A percentile compares a stretch with the other conserved stretches of the same genome.
Evolutionary conservation across 1,139 yeast species (phyloP).

Genomic region (Lodderomyces oxycetoniae): DNA sequence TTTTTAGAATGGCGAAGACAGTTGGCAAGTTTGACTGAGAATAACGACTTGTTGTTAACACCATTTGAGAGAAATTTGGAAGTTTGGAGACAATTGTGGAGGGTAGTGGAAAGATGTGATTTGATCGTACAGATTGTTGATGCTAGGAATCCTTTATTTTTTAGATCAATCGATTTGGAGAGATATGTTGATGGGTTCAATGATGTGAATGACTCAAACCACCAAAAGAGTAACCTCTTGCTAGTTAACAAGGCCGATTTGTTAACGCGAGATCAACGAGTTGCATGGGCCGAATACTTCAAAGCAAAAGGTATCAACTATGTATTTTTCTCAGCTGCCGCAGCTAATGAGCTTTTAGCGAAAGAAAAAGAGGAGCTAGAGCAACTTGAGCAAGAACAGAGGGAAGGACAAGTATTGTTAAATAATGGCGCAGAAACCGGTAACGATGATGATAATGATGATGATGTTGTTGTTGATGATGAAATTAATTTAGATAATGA

Average conservation of each 20-base stretch:
- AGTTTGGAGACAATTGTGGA: constrained; percentile 98
- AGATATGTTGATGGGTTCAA: constrained; percentile 68
- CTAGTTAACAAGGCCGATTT: constrained; percentile 94
- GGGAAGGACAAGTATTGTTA: constrained; percentile 16
- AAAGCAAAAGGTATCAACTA: constrained; percentile 62
- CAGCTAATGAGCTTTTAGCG: constrained; percentile 70
- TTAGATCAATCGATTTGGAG: constrained; percentile 87
- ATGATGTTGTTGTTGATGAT: constrained; percentile 14
- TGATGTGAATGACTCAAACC: constrained; percentile 41
- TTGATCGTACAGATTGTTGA: constrained; percentile 96
- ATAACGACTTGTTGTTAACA: constrained; percentile 76
- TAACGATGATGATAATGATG: constrained; percentile 11
- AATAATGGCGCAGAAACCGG: constrained; percentile 10
- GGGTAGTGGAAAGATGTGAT: constrained; percentile 95
- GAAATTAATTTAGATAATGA: constrained; percentile 17
- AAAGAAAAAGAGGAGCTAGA: constrained; percentile 48
- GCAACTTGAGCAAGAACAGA: constrained; percentile 24
- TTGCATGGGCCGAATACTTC: constrained; percentile 84
- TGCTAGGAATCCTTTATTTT: constrained; percentile 89
- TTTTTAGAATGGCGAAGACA: constrained; percentile 92
- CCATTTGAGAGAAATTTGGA: constrained; percentile 97
- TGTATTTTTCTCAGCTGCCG: constrained; percentile 89
- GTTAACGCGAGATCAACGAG: constrained; percentile 69
- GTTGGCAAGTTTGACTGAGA: constrained; percentile 79
- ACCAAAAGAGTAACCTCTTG: constrained; percentile 66